phyloP scores from a whole-genome alignment of 129 eudicot genomes.

The Solidago caesia region DNA sequence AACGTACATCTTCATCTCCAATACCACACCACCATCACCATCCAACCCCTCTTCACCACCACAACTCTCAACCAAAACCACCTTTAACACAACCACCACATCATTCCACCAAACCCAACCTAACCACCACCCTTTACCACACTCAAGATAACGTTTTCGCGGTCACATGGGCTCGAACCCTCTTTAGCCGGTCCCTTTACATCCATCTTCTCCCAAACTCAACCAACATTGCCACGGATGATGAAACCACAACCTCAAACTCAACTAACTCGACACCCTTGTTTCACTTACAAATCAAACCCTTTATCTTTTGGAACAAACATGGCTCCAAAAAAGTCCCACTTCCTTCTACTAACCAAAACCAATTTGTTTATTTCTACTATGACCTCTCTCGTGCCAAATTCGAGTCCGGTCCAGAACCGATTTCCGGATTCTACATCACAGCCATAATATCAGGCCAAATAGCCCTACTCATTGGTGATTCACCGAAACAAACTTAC shows the following conservation, averaged over 20 bases:
- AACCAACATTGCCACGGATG: slow-evolving; percentile 1
- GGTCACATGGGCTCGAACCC: slow-evolving; percentile 64
- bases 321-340: slow-evolving; percentile 51
- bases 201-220: slow-evolving; percentile 39
- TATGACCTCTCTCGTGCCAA: slow-evolving; percentile 63
- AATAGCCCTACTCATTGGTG: slow-evolving; percentile 52
- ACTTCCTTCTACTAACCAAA: slow-evolving; percentile 6
- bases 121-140: slow-evolving; percentile 68
- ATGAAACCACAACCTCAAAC: background rate
- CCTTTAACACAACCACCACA: slow-evolving; percentile 19
- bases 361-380: slow-evolving; percentile 20
- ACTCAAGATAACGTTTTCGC: slow-evolving; percentile 56
- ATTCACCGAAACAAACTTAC: slow-evolving; percentile 46
- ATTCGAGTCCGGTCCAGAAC: slow-evolving; percentile 72
- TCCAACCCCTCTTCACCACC: slow-evolving; percentile 26
- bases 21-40: slow-evolving; percentile 9
- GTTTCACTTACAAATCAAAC: slow-evolving; percentile 57
- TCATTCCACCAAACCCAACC: slow-evolving; percentile 38
- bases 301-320: slow-evolving; percentile 62
- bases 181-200: slow-evolving; percentile 50
- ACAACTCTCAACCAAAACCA: slow-evolving; percentile 12
- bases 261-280: slow-evolving; percentile 21
- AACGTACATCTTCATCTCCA: slow-evolving; percentile 33
- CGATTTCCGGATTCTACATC: slow-evolving; percentile 60
- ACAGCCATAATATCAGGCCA: slow-evolving; percentile 42